Evolutionary conservation across 306 rosid genomes (phyloP).

Genomic region (Luffa aegyptiaca): DNA sequence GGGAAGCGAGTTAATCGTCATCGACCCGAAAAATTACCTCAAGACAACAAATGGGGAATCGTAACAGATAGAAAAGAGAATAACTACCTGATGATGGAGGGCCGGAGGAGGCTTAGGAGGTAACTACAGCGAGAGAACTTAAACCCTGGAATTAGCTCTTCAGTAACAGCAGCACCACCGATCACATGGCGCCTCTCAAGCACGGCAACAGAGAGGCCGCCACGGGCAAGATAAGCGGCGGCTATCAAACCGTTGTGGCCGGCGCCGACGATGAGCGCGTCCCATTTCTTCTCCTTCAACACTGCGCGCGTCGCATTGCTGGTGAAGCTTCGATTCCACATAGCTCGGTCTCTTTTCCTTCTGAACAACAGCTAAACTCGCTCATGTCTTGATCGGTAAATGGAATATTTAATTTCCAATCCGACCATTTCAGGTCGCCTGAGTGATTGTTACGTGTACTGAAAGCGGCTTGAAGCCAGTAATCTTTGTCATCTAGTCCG

Average conservation of each 20-base stretch:
- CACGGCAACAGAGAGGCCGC: constrained; percentile 82
- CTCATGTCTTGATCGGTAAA: not conserved
- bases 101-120: constrained; percentile 87
- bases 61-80: not conserved
- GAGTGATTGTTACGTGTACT: not conserved
- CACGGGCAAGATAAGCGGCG: constrained; percentile 88
- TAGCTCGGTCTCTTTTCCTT: constrained; percentile 5
- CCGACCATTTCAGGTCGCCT: not conserved
- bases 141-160: constrained; percentile 77
- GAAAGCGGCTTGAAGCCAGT: not conserved
- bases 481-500: not conserved
- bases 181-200: constrained; percentile 84
- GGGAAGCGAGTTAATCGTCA: not conserved
- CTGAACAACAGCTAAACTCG: not conserved
- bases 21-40: not conserved
- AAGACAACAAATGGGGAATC: not conserved
- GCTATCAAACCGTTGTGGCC: constrained; percentile 94
- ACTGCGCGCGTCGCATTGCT: constrained; percentile 14
- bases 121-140: constrained; percentile 94
- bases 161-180: constrained; percentile 91
- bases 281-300: constrained; percentile 68
- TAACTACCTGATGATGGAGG: constrained; percentile 49
- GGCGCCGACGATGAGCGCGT: constrained; percentile 78
- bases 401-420: not conserved
- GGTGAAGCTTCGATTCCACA: constrained; percentile 69